phyloP scores from a whole-genome alignment of 2,329 filamentous ascomycete genomes.

The Aspergillus chevalieri region DNA sequence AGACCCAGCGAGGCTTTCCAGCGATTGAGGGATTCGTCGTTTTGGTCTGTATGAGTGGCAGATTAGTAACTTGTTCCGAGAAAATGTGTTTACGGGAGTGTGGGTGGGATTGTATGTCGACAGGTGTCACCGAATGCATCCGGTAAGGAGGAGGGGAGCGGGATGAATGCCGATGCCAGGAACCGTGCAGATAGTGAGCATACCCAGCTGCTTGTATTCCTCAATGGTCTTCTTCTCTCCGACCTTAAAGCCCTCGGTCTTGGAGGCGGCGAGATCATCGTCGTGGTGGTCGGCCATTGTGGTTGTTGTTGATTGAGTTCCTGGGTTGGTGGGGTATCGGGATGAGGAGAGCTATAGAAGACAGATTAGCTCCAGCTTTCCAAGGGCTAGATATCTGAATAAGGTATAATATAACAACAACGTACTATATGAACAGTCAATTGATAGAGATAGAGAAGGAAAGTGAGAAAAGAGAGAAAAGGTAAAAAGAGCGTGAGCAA shows the following conservation, averaged over 20 bases:
- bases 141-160: background rate
- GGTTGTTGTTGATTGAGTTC: conserved; percentile 10
- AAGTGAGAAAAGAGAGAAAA: too few relatives aligned
- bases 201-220: conserved; percentile 90
- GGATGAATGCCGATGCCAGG: background rate
- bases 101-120: background rate
- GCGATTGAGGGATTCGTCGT: conserved; percentile 90
- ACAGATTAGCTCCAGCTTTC: too few relatives aligned
- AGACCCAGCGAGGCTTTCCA: conserved; percentile 97
- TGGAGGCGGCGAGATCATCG: conserved; percentile 78
- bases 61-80: background rate
- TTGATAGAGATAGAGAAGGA: too few relatives aligned
- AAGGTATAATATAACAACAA: too few relatives aligned
- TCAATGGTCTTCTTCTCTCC: conserved; percentile 97
- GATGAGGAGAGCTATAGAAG: too few relatives aligned
- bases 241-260: conserved; percentile 95
- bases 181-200: conserved; percentile 25
- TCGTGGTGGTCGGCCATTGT: conserved; percentile 65
- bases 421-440: too few relatives aligned
- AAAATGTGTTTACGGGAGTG: too few relatives aligned
- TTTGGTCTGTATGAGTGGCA: conserved; percentile 45
- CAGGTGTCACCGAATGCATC: background rate
- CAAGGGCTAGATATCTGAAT: too few relatives aligned
- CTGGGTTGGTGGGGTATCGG: background rate
- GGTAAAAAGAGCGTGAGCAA: background rate